Percentiles rank a stretch among this genome's conserved stretches.
Evolutionary conservation across 2,329 filamentous ascomycete genomes (phyloP).

Genomic region (Orbilia brochopaga): DNA sequence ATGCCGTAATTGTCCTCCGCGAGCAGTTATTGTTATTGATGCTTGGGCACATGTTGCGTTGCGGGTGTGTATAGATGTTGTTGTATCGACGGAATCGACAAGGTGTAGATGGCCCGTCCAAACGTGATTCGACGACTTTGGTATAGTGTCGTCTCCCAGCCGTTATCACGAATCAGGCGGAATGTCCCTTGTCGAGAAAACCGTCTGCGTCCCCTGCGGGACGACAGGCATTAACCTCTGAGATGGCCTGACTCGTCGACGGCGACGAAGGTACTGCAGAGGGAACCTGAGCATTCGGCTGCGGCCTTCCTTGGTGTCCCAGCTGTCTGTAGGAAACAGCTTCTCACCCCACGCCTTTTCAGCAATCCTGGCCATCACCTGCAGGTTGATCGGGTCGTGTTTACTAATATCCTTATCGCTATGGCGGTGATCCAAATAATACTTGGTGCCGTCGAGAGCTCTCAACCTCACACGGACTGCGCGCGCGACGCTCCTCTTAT

Average conservation of each 20-base stretch:
- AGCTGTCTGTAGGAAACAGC: conserved; percentile 43
- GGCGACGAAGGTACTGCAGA: conserved; percentile 29
- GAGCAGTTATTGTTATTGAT: no score
- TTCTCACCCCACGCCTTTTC: conserved; percentile 50
- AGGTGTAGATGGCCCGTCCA: no score
- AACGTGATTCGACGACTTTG: no score
- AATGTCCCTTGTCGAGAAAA: not conserved
- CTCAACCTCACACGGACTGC: conserved; percentile 52
- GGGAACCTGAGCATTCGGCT: conserved; percentile 33
- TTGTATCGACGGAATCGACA: no score
- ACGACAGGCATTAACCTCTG: not conserved
- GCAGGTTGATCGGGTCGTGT: conserved; percentile 39
- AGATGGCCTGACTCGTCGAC: conserved; percentile 11
- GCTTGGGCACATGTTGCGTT: no score
- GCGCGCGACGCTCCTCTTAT: conserved; percentile 49
- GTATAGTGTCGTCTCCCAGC: not conserved
- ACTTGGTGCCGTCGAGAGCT: conserved; percentile 43
- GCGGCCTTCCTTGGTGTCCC: conserved; percentile 35
- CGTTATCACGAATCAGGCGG: not conserved
- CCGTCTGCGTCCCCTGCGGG: not conserved
- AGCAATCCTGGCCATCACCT: conserved; percentile 39
- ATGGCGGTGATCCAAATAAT: conserved; percentile 42
- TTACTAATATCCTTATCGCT: conserved; percentile 49
- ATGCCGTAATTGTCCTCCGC: no score
- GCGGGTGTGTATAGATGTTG: no score